phyloP scores from a whole-genome alignment of 768 basidiomycete genomes.

The Hortiboletus flavorubellus region DNA sequence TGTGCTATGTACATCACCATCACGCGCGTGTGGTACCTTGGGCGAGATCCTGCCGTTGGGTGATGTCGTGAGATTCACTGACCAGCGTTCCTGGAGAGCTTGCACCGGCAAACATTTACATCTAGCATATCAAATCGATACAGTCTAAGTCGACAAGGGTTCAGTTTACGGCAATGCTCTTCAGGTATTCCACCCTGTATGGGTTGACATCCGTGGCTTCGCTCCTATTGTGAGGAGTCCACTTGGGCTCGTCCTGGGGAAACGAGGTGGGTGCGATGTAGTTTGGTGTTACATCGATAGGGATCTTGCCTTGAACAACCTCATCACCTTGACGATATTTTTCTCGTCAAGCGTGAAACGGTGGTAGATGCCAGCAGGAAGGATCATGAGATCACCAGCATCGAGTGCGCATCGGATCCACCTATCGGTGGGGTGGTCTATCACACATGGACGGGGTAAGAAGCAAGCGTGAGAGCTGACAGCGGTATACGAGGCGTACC shows the following conservation, averaged over 20 bases:
- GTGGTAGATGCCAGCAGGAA: constrained; percentile 92
- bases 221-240: constrained; percentile 73
- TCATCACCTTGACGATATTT: constrained; percentile 71
- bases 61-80: not conserved
- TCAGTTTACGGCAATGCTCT: constrained; percentile 40
- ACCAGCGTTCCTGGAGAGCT: not conserved
- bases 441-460: not conserved
- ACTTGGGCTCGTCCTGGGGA: constrained; percentile 84
- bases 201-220: constrained; percentile 60
- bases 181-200: constrained; percentile 59
- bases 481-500: constrained; percentile 44
- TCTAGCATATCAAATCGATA: not conserved
- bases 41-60: not conserved
- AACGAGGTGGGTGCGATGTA: not conserved
- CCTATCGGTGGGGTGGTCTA: constrained; percentile 62
- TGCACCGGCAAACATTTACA: not conserved
- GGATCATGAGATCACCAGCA: constrained; percentile 79
- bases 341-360: constrained; percentile 85
- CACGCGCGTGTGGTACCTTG: no score
- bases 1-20: no score
- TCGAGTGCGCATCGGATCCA: constrained; percentile 82
- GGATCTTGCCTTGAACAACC: constrained; percentile 73
- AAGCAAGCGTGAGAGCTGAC: not conserved
- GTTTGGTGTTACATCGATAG: not conserved
- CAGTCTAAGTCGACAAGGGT: not conserved